Evolutionary conservation across 352 stramenopile species (phyloP).

Genomic region (Globisporangium paroecandrum): DNA sequence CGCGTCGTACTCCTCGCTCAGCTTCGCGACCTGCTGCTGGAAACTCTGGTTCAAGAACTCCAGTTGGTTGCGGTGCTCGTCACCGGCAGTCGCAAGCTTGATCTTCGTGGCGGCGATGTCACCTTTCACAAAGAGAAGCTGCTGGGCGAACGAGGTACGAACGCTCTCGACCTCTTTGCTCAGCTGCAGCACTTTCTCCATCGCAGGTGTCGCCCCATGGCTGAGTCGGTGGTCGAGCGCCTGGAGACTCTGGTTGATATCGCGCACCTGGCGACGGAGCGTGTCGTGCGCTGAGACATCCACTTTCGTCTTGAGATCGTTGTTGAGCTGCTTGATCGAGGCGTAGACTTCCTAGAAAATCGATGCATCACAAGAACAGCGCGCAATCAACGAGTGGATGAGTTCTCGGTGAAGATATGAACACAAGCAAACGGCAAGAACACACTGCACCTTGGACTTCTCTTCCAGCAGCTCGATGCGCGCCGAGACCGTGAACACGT

Average conservation of each 20-base stretch:
- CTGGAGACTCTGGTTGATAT: constrained; percentile 49
- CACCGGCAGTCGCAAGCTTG: constrained; percentile 24
- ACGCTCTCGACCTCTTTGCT: constrained; percentile 32
- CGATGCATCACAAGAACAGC: not conserved
- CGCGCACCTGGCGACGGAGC: constrained; percentile 48
- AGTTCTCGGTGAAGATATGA: not conserved
- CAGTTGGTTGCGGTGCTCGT: constrained; percentile 32
- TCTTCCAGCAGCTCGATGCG: constrained; percentile 71
- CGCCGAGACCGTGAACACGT: constrained; percentile 72
- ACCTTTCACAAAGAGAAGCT: constrained; percentile 31
- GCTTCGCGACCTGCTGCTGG: constrained; percentile 23
- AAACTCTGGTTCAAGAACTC: constrained; percentile 26
- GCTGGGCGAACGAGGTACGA: constrained; percentile 29
- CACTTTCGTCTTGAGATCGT: constrained; percentile 54
- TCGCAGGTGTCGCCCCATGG: constrained; percentile 29
- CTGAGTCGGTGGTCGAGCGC: constrained; percentile 42
- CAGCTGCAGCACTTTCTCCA: constrained; percentile 47
- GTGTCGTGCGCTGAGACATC: constrained; percentile 38
- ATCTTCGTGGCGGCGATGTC: constrained; percentile 29
- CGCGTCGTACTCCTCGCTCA: constrained; percentile 35
- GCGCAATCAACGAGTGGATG: not conserved
- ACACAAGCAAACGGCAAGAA: no score
- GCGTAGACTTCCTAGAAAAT: constrained; percentile 45
- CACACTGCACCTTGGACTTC: constrained; percentile 41
- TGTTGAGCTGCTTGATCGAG: constrained; percentile 58